Evolutionary conservation across 495 filamentous ascomycete genomes (phyloP).

Genomic region (Aspergillus indologenus): DNA sequence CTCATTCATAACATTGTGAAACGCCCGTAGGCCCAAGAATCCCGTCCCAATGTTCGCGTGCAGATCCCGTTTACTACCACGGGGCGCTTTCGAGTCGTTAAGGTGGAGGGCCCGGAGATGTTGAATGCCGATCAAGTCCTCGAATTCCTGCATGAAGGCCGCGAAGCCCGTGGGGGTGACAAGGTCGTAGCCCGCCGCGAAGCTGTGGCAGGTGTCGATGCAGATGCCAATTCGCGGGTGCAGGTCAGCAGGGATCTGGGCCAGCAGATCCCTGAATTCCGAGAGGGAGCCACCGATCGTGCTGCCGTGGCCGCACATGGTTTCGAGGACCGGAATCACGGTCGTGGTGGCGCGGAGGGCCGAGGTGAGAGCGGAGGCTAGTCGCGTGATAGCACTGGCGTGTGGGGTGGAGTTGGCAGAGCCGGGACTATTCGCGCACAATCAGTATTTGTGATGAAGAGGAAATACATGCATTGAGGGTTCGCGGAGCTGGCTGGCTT

Average conservation of each 20-base stretch:
- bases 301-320: slow-evolving; percentile 88
- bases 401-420: slow-evolving; percentile 65
- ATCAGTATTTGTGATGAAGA: too few relatives aligned
- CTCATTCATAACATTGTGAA: slow-evolving; percentile 89
- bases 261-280: slow-evolving; percentile 82
- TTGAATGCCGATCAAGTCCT: slow-evolving; percentile 70
- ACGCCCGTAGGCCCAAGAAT: slow-evolving; percentile 83
- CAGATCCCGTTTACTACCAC: slow-evolving; percentile 73
- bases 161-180: slow-evolving; percentile 70
- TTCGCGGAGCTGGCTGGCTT: slow-evolving; percentile 14
- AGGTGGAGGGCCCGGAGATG: slow-evolving; percentile 86
- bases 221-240: slow-evolving; percentile 92
- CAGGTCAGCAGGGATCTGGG: slow-evolving; percentile 59
- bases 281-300: slow-evolving; percentile 82
- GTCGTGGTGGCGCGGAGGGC: slow-evolving; percentile 70
- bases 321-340: slow-evolving; percentile 84
- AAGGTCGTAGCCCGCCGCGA: slow-evolving; percentile 90
- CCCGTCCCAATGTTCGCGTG: slow-evolving; percentile 95
- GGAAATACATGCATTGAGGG: slow-evolving; percentile 10
- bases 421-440: slow-evolving; percentile 70
- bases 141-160: slow-evolving; percentile 69
- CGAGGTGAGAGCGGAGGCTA: slow-evolving; percentile 74
- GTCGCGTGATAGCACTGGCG: slow-evolving; percentile 66
- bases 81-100: slow-evolving; percentile 89
- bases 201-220: slow-evolving; percentile 94